Percentiles rank a stretch among this genome's conserved stretches.
These are phyloP conservation scores for Borovskyia barvae DNA, from an alignment of 208 protist genomes.

Conservation along the genomic window DNA sequence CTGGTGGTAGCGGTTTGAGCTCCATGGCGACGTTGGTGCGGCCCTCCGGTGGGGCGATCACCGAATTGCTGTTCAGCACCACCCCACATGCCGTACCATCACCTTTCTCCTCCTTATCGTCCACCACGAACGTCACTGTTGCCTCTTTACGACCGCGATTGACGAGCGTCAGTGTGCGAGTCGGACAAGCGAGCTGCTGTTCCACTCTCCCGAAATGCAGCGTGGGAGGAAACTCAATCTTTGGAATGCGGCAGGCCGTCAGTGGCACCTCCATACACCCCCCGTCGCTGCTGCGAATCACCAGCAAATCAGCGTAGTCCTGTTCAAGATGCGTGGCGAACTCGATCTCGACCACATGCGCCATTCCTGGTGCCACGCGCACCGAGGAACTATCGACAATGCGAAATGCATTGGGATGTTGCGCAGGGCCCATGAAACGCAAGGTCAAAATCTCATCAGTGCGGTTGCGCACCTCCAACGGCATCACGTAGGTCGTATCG, in stretches of 20 bases:
- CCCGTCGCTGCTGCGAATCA: slow-evolving; percentile 66
- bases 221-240: slow-evolving; percentile 45
- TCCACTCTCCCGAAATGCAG: slow-evolving; percentile 78
- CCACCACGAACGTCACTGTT: slow-evolving; percentile 26
- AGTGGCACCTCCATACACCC: slow-evolving; percentile 67
- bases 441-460: slow-evolving; percentile 56
- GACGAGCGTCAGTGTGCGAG: slow-evolving; percentile 44
- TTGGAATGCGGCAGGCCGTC: slow-evolving; percentile 55
- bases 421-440: slow-evolving; percentile 70
- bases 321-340: slow-evolving; percentile 69
- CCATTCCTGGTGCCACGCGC: slow-evolving; percentile 69
- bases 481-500: slow-evolving; percentile 84
- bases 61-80: slow-evolving; percentile 10
- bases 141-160: slow-evolving; percentile 76
- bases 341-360: slow-evolving; percentile 77
- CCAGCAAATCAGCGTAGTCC: slow-evolving; percentile 77
- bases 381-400: slow-evolving; percentile 64
- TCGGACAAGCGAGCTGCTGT: slow-evolving; percentile 44
- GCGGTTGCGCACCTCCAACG: slow-evolving; percentile 79
- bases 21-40: slow-evolving; percentile 52
- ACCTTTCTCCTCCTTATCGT: neutral
- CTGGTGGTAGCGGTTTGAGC: slow-evolving; percentile 46
- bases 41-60: slow-evolving; percentile 36
- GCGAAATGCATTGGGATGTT: slow-evolving; percentile 52
- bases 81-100: slow-evolving; percentile 11